Evolutionary conservation across 768 basidiomycete species (phyloP).

Genomic region (Flagelloscypha sp.): DNA sequence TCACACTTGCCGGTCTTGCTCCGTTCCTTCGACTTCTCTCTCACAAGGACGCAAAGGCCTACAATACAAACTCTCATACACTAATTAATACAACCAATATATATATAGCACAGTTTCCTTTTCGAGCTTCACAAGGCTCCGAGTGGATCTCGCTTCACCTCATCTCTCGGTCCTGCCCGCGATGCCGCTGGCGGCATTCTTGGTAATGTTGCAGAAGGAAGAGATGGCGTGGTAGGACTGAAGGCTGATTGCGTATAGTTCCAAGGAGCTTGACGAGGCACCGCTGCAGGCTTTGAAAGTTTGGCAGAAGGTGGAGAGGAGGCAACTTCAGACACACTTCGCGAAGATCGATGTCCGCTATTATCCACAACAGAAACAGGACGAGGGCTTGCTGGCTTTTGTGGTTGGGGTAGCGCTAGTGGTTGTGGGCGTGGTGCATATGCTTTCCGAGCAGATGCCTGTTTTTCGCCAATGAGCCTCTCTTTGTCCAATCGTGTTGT

Average conservation of each 20-base stretch:
- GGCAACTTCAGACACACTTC: conserved; percentile 2
- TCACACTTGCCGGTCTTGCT: too few species aligned
- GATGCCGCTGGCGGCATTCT: conserved; percentile 45
- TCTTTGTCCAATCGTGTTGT: conserved; percentile 51
- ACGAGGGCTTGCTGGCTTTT: conserved; percentile 23
- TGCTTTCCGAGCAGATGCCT: conserved; percentile 9
- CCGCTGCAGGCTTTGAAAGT: conserved; percentile 7
- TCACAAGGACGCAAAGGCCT: too few species aligned
- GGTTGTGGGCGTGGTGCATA: conserved; percentile 10
- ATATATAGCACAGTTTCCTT: too few species aligned
- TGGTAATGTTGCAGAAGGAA: conserved; percentile 38
- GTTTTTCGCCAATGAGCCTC: conserved; percentile 47
- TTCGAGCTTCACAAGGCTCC: conserved; percentile 31
- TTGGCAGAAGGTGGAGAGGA: conserved; percentile 10
- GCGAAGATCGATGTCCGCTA: conserved; percentile 26
- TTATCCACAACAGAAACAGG: conserved; percentile 33
- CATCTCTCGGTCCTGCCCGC: conserved; percentile 8
- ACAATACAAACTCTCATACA: too few species aligned
- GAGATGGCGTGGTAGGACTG: conserved; percentile 18
- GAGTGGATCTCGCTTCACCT: conserved; percentile 31
- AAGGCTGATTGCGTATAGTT: conserved; percentile 49
- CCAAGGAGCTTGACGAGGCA: conserved; percentile 41
- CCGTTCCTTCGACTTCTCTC: too few species aligned
- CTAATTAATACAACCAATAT: too few species aligned
- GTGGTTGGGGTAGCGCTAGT: conserved; percentile 15